Base-by-base conservation (phyloP, 306 rosid species). In the Cicer bijugum region DNA sequence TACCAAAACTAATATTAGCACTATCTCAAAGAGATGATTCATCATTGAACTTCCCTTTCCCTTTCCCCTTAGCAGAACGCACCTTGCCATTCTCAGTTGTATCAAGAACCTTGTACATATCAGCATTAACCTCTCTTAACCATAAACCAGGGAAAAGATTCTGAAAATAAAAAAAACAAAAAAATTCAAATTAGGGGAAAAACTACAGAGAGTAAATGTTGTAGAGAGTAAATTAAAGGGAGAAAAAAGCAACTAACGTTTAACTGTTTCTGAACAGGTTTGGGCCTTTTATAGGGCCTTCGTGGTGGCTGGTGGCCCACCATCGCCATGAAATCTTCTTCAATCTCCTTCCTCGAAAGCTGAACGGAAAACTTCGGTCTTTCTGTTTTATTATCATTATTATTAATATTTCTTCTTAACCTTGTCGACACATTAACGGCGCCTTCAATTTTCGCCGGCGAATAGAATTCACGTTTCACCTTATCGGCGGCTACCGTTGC, bases 311-410 rank as follows among this genome's bases (percentile, higher is more conserved):
- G 74, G 39, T 81, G 91, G 47, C 91, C 90, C 78, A 85, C 11
- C 59, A 93, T 33, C 43, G 20, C 82, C 71, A 83, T 46, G 83
- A 86, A 93, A 87, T 93, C 98, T 43, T 89, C 97, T 8, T 86
- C 93, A 61, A 93, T 72, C 88, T 89, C 98, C 64, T 84, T 87
- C 81, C 63, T 87, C 68, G 83, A 45, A 4, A 92, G 86, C 42
- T 84, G 14, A 44, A 82, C 62, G 12, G 86, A 69, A 69, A 89
- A 86, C 40, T 87, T 89, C 47, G 69, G 66, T 64, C 79, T 82
- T 64, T 84, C 33, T n/a, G 6, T n/a, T 38, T 71, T 55, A 4
- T 53, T 46, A 1, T 8, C 12, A 8, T 56, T 56, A 1, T 8
- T 19, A 8, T 56, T 56, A 89, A 59, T 42, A 5, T 42, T 64